Evolutionary conservation across 768 basidiomycete species (phyloP).

Genomic region (Wakefieldia striispora): DNA sequence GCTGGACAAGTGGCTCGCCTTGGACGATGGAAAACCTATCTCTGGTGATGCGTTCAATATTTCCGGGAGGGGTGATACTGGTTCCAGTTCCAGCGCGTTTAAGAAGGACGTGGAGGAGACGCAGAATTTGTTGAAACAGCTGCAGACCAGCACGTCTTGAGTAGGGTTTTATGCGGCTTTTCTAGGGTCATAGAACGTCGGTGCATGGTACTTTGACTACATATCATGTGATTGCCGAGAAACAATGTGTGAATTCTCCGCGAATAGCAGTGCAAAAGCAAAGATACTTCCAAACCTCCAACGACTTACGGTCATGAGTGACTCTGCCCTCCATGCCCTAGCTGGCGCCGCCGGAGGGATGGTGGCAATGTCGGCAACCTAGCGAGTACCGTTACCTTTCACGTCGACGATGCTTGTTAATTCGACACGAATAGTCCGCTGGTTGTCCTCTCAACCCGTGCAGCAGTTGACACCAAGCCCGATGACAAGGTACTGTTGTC

Average conservation of each 20-base stretch:
- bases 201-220: neutral
- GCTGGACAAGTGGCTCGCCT: conserved; percentile 72
- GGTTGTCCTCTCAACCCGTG: conserved; percentile 88
- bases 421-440: conserved; percentile 60
- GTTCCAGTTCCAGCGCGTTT: conserved; percentile 57
- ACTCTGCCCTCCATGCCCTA: conserved; percentile 82
- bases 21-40: conserved; percentile 71
- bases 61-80: conserved; percentile 34
- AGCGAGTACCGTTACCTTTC: conserved; percentile 46
- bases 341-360: conserved; percentile 92
- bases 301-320: conserved; percentile 45
- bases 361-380: conserved; percentile 85
- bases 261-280: no score
- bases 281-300: neutral
- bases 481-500: conserved; percentile 61
- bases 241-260: neutral
- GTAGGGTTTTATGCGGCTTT: conserved; percentile 1
- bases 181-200: neutral
- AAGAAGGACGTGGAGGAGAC: conserved; percentile 71
- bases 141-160: conserved; percentile 35
- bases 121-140: conserved; percentile 53
- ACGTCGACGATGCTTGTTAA: neutral
- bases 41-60: conserved; percentile 53
- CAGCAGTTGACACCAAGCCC: conserved; percentile 84
- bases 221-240: conserved; percentile 15